A percentile compares a stretch with the other conserved stretches of the same genome.
Evolutionary conservation across 495 filamentous ascomycete genomes (phyloP).

Genomic region (Talaromyces trachyspermus): DNA sequence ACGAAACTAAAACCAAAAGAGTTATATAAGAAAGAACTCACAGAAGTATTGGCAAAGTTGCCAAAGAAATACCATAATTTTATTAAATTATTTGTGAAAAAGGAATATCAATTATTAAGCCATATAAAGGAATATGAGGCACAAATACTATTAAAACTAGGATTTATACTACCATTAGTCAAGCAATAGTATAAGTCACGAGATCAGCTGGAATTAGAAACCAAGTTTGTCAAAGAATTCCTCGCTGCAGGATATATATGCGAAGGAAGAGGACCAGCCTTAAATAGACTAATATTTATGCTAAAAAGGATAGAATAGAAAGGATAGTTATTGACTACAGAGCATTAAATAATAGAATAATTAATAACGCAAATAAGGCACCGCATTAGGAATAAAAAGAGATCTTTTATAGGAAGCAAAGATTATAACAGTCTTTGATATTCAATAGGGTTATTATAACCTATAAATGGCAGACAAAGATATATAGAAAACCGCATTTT

Average conservation of each 20-base stretch:
- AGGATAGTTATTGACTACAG: conserved; percentile 18
- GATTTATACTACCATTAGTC: not conserved
- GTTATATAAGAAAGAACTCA: not conserved
- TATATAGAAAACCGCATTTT: conserved; percentile 16
- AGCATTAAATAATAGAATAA: conserved; percentile 19
- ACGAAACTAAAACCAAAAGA: not conserved
- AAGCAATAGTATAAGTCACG: not conserved
- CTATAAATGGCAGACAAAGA: conserved; percentile 11
- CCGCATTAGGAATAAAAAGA: conserved; percentile 14
- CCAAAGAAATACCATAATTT: conserved; percentile 13
- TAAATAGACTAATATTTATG: conserved; percentile 16
- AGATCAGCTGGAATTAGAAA: not conserved
- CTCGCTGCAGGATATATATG: conserved; percentile 11
- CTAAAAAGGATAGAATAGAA: conserved; percentile 19
- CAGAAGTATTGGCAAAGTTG: not conserved
- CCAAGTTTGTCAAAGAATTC: conserved; percentile 13
- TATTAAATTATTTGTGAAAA: conserved; percentile 7
- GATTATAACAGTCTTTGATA: conserved; percentile 20
- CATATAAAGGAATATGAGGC: not conserved
- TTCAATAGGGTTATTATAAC: conserved; percentile 13
- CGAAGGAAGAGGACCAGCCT: conserved; percentile 9
- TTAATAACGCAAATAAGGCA: conserved; percentile 20
- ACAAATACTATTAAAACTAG: not conserved
- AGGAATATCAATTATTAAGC: not conserved
- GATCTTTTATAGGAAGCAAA: conserved; percentile 15